Evolutionary conservation across 2,329 filamentous ascomycete species (phyloP).

Genomic region (Didymosphaeria variabile): DNA sequence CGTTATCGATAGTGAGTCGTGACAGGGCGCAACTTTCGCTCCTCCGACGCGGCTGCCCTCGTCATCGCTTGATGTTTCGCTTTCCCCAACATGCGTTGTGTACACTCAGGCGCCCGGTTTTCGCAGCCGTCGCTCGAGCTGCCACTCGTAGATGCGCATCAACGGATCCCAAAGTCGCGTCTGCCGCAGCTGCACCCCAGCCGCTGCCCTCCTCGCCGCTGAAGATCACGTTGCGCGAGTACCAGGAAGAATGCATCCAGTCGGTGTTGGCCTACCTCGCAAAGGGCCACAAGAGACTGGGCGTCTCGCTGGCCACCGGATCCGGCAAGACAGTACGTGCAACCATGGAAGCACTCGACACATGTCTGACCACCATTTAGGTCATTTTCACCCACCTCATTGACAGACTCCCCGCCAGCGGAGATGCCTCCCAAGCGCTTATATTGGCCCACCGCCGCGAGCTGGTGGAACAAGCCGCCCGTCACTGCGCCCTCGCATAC

Average conservation of each 20-base stretch:
- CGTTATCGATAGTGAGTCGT: slow-evolving; percentile 18
- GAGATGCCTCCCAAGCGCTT: slow-evolving; percentile 76
- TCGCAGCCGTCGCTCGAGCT: slow-evolving; percentile 13
- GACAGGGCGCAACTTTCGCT: slow-evolving; percentile 35
- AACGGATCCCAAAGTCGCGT: slow-evolving; percentile 8
- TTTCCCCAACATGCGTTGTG: slow-evolving; percentile 42
- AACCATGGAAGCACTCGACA: not conserved
- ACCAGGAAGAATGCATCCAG: slow-evolving; percentile 91
- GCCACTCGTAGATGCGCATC: slow-evolving; percentile 17
- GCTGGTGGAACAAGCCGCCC: slow-evolving; percentile 90
- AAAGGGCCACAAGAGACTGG: slow-evolving; percentile 78
- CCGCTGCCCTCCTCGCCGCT: slow-evolving; percentile 25
- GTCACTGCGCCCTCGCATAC: slow-evolving; percentile 83
- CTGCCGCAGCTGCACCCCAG: slow-evolving; percentile 15
- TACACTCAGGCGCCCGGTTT: slow-evolving; percentile 25
- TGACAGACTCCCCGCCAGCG: slow-evolving; percentile 70
- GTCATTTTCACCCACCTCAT: slow-evolving; percentile 98
- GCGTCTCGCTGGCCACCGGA: slow-evolving; percentile 86
- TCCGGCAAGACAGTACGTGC: slow-evolving; percentile 81
- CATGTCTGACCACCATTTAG: slow-evolving; percentile 54
- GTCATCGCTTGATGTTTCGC: slow-evolving; percentile 42
- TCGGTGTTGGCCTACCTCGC: slow-evolving; percentile 76
- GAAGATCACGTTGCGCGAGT: slow-evolving; percentile 74
- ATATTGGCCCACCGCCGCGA: slow-evolving; percentile 93
- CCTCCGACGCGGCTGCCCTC: slow-evolving; percentile 15